Evolutionary conservation across 805 yeast species (phyloP), one percentile per base, ranked within the genome.

Genomic region (Ogataea dorogensis): DNA sequence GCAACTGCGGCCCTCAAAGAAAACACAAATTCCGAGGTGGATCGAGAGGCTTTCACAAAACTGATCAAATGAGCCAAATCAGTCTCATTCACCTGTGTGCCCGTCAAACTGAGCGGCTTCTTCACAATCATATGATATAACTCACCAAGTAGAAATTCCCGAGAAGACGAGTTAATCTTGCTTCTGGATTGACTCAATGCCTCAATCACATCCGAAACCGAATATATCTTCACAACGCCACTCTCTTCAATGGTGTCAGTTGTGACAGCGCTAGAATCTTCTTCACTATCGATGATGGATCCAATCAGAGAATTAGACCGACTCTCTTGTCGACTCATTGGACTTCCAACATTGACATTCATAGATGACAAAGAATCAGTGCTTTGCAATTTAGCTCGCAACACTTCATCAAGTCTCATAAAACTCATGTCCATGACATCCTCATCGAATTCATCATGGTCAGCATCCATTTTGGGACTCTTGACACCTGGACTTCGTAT

Each of bases 71-170:
- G 57, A 11, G 50, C 67, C 22, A 70, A 63, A 48, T 58, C 65
- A 18, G 51, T 50, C 23, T 56, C 61, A n/a, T 63, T 63, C 7
- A 67, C 71, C 5, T 50, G 44, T 36, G 31, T 16, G 10, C 42
- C 44, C 15, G 29, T 33, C 17, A 33, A 26, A 14, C 35, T 62
- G 53, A 44, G 17, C 7, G 74, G 71, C 35, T 63, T 68, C 28
- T 65, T 61, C 5, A 70, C 69, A 21, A 70, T 61, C 52, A 73
- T 54, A 40, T 69, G 69, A 47, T 67, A 73, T 31, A 75, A 56
- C 51, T 75, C 78, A 5, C 73, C 75, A 42, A 73, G 53, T 17
- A 75, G 58, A 42, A 71, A 46, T 46, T 74, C 78, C 38, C 79
- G 54, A 7, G 75, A 67, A 22, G 54, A 60, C 1, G 75, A 59